Conservation (phyloP, 495 filamentous ascomycete genomes). For the Aspergillus affinis region DNA sequence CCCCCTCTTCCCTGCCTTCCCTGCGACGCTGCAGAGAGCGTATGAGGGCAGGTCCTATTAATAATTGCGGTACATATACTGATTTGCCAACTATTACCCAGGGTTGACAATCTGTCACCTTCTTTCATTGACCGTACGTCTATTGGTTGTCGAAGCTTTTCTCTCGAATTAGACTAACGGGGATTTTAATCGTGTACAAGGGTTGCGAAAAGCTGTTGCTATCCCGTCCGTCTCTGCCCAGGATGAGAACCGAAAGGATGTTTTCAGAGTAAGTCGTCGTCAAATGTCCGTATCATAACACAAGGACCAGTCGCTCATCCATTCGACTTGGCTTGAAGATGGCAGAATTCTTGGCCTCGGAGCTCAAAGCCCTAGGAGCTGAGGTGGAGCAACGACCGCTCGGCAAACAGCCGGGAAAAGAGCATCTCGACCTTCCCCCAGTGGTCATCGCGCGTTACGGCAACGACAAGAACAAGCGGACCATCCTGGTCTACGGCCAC, state of each 20-base stretch:
- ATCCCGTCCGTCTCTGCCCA: constrained; percentile 96
- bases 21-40: too few species aligned
- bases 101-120: constrained; percentile 76
- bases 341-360: constrained; percentile 83
- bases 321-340: constrained; percentile 55
- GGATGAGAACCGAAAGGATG: constrained; percentile 80
- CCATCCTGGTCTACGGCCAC: constrained; percentile 95
- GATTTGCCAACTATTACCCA: constrained; percentile 16
- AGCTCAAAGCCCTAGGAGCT: constrained; percentile 82
- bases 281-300: constrained; percentile 3
- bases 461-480: constrained; percentile 84
- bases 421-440: constrained; percentile 87
- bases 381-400: constrained; percentile 78
- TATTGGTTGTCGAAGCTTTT: not conserved
- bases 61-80: not conserved
- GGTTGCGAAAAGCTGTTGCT: constrained; percentile 83
- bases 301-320: constrained; percentile 8
- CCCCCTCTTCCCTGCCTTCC: not conserved
- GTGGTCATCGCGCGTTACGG: constrained; percentile 91
- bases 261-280: constrained; percentile 61
- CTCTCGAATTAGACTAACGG: not conserved
- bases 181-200: constrained; percentile 27
- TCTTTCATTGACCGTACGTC: constrained; percentile 81
- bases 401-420: constrained; percentile 86
- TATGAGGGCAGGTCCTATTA: too few species aligned